Evolutionary conservation across 495 filamentous ascomycete species (phyloP), one percentile per base, ranked within the genome.

Genomic region (Daldinia childiae): DNA sequence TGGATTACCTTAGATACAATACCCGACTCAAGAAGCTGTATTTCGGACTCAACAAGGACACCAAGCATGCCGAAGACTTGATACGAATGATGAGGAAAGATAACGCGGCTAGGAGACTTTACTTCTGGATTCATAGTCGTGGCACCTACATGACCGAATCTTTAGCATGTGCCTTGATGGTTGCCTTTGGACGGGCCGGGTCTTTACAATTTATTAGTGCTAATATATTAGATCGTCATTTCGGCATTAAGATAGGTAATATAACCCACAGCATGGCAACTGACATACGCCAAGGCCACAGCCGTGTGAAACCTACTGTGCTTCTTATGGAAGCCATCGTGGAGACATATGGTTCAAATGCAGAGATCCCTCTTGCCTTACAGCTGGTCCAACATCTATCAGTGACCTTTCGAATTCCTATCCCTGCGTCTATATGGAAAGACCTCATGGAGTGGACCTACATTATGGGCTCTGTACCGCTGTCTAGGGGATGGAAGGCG

Each of bases 361-460:
- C 66, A 0, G 77, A 81, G 68, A 76, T 81, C 9, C 24, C 52
- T 1, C 19, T 64, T 27, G 79, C 78, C 6, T 48, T 77, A 15
- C 72, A 74, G 62, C 38, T 83, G 15, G 62, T 80, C 26, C 73
- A 79, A 48, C 55, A 71, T 39, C 41, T 82, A 39, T 78, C 77
- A 7, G 59, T 55, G 6, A 59, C 9, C 0, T 76, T 77, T 30
- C 12, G 50, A n/a, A 75, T 83, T 12, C 55, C 64, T 3, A 76
- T 83, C 19, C 60, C 81, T 1, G 36, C 36, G 1, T 36, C 62
- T 11, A 51, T 77, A 34, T 82, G 81, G 81, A 72, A 70, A 27
- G 68, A 74, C 1, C 63, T 83, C 8, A 61, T 83, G 15, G 72
- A 78, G 45, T 82, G 80, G 81, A 69, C 78, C 11, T 75, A 80